phyloP scores from a whole-genome alignment of 176 grass and related monocot species.

The Carex myosuroides region DNA sequence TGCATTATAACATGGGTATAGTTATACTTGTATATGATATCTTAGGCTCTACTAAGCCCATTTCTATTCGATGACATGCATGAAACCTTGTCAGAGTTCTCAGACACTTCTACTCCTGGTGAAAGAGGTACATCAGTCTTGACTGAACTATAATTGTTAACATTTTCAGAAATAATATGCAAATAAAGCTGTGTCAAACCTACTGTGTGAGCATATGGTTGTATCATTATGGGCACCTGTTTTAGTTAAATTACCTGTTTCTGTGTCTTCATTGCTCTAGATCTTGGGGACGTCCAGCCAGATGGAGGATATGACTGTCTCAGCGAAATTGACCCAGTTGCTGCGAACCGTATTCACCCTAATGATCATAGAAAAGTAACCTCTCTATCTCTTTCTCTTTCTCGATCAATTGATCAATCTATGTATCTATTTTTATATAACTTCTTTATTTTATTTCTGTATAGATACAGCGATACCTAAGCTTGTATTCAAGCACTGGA shows the following conservation, averaged over 20 bases:
- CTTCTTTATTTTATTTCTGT: slow-evolving; percentile 15
- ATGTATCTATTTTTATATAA: slow-evolving; percentile 4
- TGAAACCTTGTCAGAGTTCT: slow-evolving; percentile 32
- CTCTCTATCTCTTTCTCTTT: neutral
- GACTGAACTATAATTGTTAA: no score
- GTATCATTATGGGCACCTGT: neutral
- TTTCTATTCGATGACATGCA: slow-evolving; percentile 76
- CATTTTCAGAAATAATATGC: neutral
- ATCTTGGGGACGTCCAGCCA: neutral
- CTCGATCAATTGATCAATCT: neutral
- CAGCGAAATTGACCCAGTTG: slow-evolving; percentile 63
- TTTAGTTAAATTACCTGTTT: neutral
- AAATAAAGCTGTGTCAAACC: neutral
- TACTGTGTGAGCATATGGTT: neutral
- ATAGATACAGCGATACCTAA: slow-evolving; percentile 73
- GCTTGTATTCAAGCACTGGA: slow-evolving; percentile 56
- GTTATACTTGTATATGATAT: neutral
- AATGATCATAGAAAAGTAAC: slow-evolving; percentile 84
- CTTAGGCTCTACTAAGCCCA: slow-evolving; percentile 66
- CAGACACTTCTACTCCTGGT: slow-evolving; percentile 39
- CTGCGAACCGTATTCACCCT: slow-evolving; percentile 72
- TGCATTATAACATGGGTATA: neutral
- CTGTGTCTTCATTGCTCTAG: neutral
- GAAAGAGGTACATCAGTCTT: neutral
- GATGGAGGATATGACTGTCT: slow-evolving; percentile 37